Base-by-base conservation (phyloP, 768 basidiomycete genomes). In the Clitopilus hobsonii region DNA sequence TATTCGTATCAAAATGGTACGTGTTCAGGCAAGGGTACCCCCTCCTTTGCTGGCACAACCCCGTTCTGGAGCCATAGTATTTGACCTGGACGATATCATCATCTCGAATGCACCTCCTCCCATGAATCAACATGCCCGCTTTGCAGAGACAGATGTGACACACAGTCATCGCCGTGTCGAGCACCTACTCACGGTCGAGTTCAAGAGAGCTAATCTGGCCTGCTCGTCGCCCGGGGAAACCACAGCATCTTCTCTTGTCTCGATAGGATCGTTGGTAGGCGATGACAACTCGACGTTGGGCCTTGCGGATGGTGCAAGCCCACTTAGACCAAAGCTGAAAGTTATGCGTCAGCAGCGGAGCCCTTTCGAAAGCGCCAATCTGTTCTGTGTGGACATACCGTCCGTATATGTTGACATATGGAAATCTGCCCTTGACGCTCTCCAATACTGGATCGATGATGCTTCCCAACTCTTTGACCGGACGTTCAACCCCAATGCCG, bases 371-470 rank as follows among this genome's bases (percentile, higher is more conserved):
- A 45, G 22, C 22, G 41, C 41, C 41, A 11, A 45, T 23, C 10
- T 3, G 4, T 45, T 20, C n/a, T 45, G 18, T 20, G 2, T 45
- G 18, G 69, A 74, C 38, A 66, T 95, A 13, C 91, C 93, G 13
- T 84, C 85, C 3, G 67, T 89, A n/a, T 71, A 81, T 61, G 66
- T 79, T 10, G 71, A 81, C 32, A 61, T 93, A 49, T 75, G 81
- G 8, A 96, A 98, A 67, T 63, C 71, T 5, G 57, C 74, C 1
- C 68, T 94, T 6, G 92, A 98, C 64, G 81, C 82, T 11, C 67
- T 98, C 16, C 94, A 98, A 67, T 88, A 86, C 63, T 91, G 89
- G 78, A 86, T 85, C 6, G 97, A 99, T 64, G 94, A 98, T 64
- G 66, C 86, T 24, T 72, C 85, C n/a, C 91, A 89, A 62, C 78